Evolutionary conservation across 805 yeast genomes (phyloP), one percentile per base, ranked within the genome.

Genomic region (Candida hungchunana): DNA sequence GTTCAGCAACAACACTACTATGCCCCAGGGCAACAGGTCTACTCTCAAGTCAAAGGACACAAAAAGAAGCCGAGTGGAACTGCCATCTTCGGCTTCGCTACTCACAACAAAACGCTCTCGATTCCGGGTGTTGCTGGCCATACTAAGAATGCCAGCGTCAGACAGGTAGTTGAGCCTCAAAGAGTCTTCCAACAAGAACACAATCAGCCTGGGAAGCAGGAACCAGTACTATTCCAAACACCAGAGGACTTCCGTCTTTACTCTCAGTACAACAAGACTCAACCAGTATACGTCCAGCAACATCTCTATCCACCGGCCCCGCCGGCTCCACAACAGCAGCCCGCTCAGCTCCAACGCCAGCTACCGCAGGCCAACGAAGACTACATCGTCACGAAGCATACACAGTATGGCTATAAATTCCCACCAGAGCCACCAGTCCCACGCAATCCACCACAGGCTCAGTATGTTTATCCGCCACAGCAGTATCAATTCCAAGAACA

Each of bases 31-130:
- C n/a, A n/a, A n/a, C n/a, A n/a, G n/a, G n/a, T n/a, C n/a, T n/a
- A n/a, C n/a, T 36, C 39, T 6, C 34, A 35, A 15, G 18, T 36
- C 20, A 46, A 31, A 39, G 54, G 58, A 17, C 90, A 82, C 53
- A 59, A 70, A 35, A 71, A 85, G 45, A 75, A 77, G 39, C 66
- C 74, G 14, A 80, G 88, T 62, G 94, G 94, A 11, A 80, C 90
- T 4, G 90, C 84, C 3, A 82, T 83, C 18, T 83, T 83, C 58
- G 94, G 94, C 0, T 82, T 73, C 46, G 62, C 69, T 7, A 77
- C 75, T 30, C 89, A 82, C 54, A 69, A 70, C 40, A 73, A 75
- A 39, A 81, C 77, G 31, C 56, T 82, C 24, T 75, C 84, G 3
- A 69, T 82, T 29, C 72, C 78, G 6, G 82, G 82, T 10, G 51